Evolutionary conservation across 805 yeast genomes (phyloP), one percentile per base, ranked within the genome.

Genomic region (Myxozyma sirexii): DNA sequence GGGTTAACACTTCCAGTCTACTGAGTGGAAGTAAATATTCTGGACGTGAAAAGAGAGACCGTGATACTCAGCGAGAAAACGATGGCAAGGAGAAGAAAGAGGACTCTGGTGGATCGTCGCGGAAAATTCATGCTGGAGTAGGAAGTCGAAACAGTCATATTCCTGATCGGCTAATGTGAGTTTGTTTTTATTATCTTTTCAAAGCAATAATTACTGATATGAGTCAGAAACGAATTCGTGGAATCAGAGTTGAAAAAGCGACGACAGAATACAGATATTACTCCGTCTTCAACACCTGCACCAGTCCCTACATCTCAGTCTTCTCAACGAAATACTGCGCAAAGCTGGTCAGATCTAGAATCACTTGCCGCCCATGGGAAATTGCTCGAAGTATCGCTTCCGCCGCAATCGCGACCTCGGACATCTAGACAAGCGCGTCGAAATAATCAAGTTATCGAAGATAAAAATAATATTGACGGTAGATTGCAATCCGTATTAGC

Each of bases 301-400:
- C 50, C n/a, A 6, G 26, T 7, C 7, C 12, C n/a, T 12, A 27
- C 33, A 7, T 31, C 38, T 3, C 23, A 31, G 15, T 19, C 33
- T 17, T 15, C 38, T 7, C 49, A 15, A 5, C 10, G 2, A 15
- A 31, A 26, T 7, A 31, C 19, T 31, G 23, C 26, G 12, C 8
- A 31, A 31, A 24, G 29, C 13, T 46, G 31, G 23, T 26, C 17
- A 13, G 47, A 52, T 27, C 56, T 27, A 19, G 21, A 41, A 15
- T 15, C 45, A n/a, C 23, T 44, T 12, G 57, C 48, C 3, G 51
- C 45, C 15, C 57, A 54, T 23, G 57, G 57, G 1, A 44, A 44
- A 26, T 33, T 54, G 15, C n/a, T 54, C 10, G 57, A 54, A 26
- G 56, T 52, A 13, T 2, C 24, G 4, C 23, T 44, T 5, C 33